phyloP scores from a whole-genome alignment of 139 green algal genomes.

The Auxenochlorella pyrenoidosa region DNA sequence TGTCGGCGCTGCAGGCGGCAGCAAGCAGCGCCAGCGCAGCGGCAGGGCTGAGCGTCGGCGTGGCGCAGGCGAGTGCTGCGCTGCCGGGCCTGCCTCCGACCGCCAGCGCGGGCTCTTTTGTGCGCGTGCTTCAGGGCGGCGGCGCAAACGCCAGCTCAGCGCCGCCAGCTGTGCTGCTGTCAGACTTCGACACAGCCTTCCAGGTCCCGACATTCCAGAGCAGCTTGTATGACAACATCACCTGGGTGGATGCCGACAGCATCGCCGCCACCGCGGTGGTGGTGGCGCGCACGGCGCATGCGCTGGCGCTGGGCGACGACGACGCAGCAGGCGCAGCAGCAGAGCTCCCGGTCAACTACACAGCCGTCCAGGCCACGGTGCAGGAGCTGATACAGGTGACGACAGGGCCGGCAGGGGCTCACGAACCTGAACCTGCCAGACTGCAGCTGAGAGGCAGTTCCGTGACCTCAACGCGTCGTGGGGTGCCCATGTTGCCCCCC shows the following conservation, averaged over 20 bases:
- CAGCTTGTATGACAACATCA: conserved; percentile 59
- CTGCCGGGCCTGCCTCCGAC: conserved; percentile 76
- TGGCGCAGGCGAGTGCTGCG: not conserved
- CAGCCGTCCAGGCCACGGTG: not conserved
- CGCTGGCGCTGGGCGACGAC: conserved; percentile 40
- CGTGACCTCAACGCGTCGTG: too few species aligned
- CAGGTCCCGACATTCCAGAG: conserved; percentile 61
- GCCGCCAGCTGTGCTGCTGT: conserved; percentile 59
- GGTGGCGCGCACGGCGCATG: conserved; percentile 59
- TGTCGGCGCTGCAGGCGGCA: conserved; percentile 1
- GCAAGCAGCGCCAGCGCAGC: not conserved
- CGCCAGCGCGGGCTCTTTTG: conserved; percentile 75
- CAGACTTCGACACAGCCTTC: conserved; percentile 70
- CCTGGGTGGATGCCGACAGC: not conserved
- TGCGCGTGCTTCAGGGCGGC: conserved; percentile 48
- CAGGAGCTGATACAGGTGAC: conserved; percentile 14
- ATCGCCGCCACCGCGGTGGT: conserved; percentile 55
- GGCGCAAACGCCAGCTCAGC: not conserved
- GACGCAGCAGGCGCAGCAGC: not conserved
- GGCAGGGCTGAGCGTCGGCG: not conserved
- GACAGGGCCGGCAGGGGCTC: not conserved
- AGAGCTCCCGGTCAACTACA: conserved; percentile 51
- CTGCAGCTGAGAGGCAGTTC: not conserved
- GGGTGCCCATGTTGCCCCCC: too few species aligned
- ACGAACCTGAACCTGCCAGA: too few species aligned